Evolutionary conservation across 2,329 filamentous ascomycete genomes (phyloP), one percentile per base, ranked within the genome.

Genomic region (Allantophomopsis cytisporea): DNA sequence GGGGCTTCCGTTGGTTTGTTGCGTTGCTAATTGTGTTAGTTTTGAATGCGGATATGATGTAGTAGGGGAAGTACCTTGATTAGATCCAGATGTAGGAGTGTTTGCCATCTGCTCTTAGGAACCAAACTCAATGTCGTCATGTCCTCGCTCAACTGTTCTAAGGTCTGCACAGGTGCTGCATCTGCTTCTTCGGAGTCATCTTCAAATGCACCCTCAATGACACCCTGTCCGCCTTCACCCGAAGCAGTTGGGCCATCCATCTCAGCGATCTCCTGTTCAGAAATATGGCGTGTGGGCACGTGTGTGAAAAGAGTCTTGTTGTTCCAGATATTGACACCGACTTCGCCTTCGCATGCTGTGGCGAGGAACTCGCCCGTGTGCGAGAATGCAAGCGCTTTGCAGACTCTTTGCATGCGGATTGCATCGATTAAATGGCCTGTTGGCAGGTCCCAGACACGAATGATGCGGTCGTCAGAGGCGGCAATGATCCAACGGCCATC

Each of bases 371-470:
- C 91, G 12, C 89, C 91, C 0, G 86, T 94, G 1, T 70, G 69
- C 0, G 91, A 94, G 66, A 96, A 94, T 7, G 88, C 77, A 11
- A 98, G 66, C 2, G 86, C 80, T 13, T 79, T 91, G 57, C 88
- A 94, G 10, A 80, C 78, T 39, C 73, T 81, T 40, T 79, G 76
- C 5, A 93, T 73, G 42, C 77, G 77, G 60, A 98, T 87, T 2
- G 84, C 85, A 55, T 98, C 91, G 45, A 98, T 91, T 12, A 98
- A 69, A 60, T 98, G 89, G 18, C 87, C 89, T 0, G 93, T 98
- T 0, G 91, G 86, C 20, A 98, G 66, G 62, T 98, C 93, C 87
- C 91, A 98, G 7, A 96, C 76, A 33, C 91, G 76, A 38, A 95
- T 66, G 5, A 86, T 65, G 2, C 77, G 76, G 54, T 94, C 85